These are phyloP conservation scores for Sporothrix inflata DNA, from an alignment of 2,329 filamentous ascomycete species.

Conservation along the genomic window DNA sequence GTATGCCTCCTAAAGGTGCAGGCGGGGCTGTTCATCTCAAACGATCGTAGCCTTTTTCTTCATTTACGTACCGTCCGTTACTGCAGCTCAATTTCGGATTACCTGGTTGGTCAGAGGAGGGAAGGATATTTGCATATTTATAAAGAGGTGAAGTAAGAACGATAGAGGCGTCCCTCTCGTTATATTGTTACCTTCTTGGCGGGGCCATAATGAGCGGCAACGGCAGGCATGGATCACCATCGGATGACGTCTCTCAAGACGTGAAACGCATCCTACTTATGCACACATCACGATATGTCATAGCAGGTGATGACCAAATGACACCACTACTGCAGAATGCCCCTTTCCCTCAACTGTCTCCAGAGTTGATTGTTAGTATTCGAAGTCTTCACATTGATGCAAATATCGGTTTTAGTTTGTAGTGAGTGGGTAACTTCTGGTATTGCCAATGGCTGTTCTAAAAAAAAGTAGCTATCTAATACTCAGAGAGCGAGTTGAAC, in stretches of 20 bases:
- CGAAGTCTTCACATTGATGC: neutral
- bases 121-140: neutral
- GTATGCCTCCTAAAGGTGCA: neutral
- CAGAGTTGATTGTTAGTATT: neutral
- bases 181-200: neutral
- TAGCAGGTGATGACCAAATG: neutral
- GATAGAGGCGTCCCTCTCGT: neutral
- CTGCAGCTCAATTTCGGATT: neutral
- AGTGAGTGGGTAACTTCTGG: conserved; percentile 69
- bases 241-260: neutral
- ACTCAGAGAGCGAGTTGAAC: conserved; percentile 66
- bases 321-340: no score
- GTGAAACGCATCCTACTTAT: neutral
- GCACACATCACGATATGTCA: conserved; percentile 4
- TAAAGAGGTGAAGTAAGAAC: neutral
- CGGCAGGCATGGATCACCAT: neutral
- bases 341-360: no score
- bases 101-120: conserved; percentile 5
- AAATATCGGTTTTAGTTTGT: neutral
- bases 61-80: conserved; percentile 10
- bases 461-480: conserved; percentile 53
- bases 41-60: neutral
- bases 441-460: conserved; percentile 52
- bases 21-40: neutral
- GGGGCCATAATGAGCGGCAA: neutral